Evolutionary conservation across 257 asterid genomes (phyloP).

Genomic region (Capsicum baccatum): DNA sequence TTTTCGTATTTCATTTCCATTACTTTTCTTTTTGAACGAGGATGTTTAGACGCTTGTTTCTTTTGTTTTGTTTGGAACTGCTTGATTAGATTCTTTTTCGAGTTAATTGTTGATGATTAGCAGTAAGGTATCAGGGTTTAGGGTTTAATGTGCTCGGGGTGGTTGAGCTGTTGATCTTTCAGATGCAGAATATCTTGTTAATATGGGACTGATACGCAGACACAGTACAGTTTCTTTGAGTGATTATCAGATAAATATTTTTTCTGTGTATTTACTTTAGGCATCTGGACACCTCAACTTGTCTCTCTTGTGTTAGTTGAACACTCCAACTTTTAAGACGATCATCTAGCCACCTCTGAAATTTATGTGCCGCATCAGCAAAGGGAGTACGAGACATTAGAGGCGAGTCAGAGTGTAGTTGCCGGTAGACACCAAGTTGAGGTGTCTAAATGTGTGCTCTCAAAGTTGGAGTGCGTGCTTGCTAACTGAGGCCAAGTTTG

Average conservation of each 20-base stretch:
- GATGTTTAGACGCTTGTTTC: background rate
- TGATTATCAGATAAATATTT: background rate
- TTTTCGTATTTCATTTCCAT: background rate
- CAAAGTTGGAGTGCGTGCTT: too few species aligned
- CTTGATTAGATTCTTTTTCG: background rate
- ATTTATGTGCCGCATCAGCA: too few species aligned
- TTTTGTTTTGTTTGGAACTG: background rate
- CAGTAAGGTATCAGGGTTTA: background rate
- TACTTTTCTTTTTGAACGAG: background rate
- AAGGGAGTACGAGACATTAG: too few species aligned
- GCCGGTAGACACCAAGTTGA: too few species aligned
- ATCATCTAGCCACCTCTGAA: too few species aligned
- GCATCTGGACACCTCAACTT: too few species aligned
- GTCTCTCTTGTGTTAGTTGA: too few species aligned
- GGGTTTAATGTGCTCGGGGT: slow-evolving; percentile 20
- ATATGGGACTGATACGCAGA: background rate
- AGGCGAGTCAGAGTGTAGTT: too few species aligned
- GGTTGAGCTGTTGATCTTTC: background rate
- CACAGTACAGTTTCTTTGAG: background rate
- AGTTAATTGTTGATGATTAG: background rate
- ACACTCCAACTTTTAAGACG: too few species aligned
- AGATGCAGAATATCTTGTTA: background rate
- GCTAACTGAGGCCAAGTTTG: too few species aligned
- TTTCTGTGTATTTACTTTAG: background rate
- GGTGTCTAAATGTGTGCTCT: too few species aligned